Evolutionary conservation across 257 asterid genomes (phyloP).

Genomic region (Henckelia pumila): DNA sequence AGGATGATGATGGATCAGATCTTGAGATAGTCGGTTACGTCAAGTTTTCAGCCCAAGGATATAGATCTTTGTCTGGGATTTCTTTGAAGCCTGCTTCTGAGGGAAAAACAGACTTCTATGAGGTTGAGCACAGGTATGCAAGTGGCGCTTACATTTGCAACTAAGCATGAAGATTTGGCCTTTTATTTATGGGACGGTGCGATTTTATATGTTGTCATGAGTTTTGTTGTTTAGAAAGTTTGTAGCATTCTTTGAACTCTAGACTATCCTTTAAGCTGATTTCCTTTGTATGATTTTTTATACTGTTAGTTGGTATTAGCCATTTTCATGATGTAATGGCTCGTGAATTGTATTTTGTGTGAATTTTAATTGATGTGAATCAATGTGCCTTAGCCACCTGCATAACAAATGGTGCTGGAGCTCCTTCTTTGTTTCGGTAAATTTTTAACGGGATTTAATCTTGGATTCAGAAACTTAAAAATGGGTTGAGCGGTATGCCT

Average conservation of each 20-base stretch:
- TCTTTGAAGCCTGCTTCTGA: constrained; percentile 81
- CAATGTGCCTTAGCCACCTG: background rate
- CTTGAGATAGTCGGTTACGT: constrained; percentile 72
- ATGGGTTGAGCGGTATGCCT: background rate
- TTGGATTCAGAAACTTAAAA: background rate
- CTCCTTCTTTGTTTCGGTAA: background rate
- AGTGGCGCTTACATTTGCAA: constrained; percentile 77
- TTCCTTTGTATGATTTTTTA: background rate
- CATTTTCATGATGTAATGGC: background rate
- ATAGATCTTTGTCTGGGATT: constrained; percentile 74
- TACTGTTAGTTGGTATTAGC: background rate
- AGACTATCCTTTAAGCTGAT: constrained; percentile 9
- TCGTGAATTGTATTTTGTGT: constrained; percentile 1
- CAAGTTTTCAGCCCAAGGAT: constrained; percentile 66
- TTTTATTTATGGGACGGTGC: constrained; percentile 24
- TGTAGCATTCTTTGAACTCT: constrained; percentile 30
- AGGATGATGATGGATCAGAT: constrained; percentile 72
- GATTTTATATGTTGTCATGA: constrained; percentile 28
- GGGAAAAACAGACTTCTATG: constrained; percentile 79
- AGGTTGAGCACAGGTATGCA: constrained; percentile 78
- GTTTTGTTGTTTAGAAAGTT: constrained; percentile 29
- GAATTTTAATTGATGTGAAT: constrained; percentile 4
- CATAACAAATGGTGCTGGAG: background rate
- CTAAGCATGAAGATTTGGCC: constrained; percentile 31
- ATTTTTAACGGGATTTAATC: background rate